Evolutionary conservation across 2,329 filamentous ascomycete genomes (phyloP).

Genomic region (Byssoonygena ceratinophila): DNA sequence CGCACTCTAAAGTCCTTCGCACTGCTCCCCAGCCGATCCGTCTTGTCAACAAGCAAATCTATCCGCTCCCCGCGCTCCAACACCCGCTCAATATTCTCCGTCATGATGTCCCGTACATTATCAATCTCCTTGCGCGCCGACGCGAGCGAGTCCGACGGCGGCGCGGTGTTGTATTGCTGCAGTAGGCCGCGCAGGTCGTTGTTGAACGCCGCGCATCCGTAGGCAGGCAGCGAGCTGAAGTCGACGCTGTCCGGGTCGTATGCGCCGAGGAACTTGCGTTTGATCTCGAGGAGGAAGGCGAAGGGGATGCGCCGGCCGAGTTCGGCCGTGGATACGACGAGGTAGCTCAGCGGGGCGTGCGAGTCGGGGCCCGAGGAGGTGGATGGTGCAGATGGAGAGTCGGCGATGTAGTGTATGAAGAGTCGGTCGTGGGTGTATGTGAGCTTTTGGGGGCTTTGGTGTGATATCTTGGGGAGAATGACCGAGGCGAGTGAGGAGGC

Average conservation of each 20-base stretch:
- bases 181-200: slow-evolving; percentile 63
- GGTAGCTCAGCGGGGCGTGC: slow-evolving; percentile 76
- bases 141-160: slow-evolving; percentile 66
- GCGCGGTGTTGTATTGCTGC: slow-evolving; percentile 71
- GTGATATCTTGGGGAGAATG: slow-evolving; percentile 89
- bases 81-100: slow-evolving; percentile 82
- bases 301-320: slow-evolving; percentile 85
- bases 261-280: slow-evolving; percentile 68
- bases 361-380: slow-evolving; percentile 41
- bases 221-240: slow-evolving; percentile 69
- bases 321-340: slow-evolving; percentile 72
- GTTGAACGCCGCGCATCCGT: slow-evolving; percentile 86
- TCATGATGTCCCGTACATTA: slow-evolving; percentile 86
- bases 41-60: slow-evolving; percentile 91
- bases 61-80: slow-evolving; percentile 86
- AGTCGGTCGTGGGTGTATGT: slow-evolving; percentile 87
- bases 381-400: slow-evolving; percentile 55
- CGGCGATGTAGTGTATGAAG: slow-evolving; percentile 92
- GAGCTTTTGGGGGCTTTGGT: slow-evolving; percentile 69
- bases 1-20: slow-evolving; percentile 83
- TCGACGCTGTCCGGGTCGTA: slow-evolving; percentile 59
- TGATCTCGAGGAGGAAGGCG: slow-evolving; percentile 81
- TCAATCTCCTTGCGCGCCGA: slow-evolving; percentile 86
- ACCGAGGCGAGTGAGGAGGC: slow-evolving; percentile 82
- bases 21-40: slow-evolving; percentile 76